These are phyloP conservation scores for Syzygium oleosum DNA, from an alignment of 345 rosid genomes.

Conservation along the genomic window DNA sequence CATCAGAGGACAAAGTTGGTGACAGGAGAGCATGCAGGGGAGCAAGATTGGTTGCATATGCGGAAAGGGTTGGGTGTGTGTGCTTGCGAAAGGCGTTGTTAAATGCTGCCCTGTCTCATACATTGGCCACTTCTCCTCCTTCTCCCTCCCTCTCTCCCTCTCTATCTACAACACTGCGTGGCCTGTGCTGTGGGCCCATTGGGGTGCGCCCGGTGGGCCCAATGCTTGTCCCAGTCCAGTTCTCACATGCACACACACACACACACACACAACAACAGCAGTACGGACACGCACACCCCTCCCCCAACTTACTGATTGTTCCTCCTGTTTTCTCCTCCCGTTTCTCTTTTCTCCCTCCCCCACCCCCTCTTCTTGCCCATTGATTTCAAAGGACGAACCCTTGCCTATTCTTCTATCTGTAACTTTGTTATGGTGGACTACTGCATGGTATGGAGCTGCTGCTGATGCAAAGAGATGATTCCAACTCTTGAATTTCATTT, in stretches of 20 bases:
- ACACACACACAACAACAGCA: background rate
- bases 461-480: background rate
- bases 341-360: background rate
- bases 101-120: background rate
- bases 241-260: background rate
- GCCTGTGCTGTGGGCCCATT: background rate
- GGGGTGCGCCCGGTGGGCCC: background rate
- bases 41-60: background rate
- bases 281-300: background rate
- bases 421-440: background rate
- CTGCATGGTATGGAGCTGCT: background rate
- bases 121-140: background rate
- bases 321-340: background rate
- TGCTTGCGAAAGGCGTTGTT: background rate
- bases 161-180: background rate
- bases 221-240: background rate
- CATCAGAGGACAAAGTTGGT: background rate
- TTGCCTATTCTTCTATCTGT: background rate
- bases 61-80: background rate
- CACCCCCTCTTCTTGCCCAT: background rate
- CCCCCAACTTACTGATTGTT: background rate
- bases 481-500: background rate
- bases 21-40: background rate
- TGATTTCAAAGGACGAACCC: background rate
- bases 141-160: background rate